Percentiles rank a stretch among this genome's conserved stretches.
Conservation (phyloP, 2,329 filamentous ascomycete genomes). For the Cryphonectria japonica region DNA sequence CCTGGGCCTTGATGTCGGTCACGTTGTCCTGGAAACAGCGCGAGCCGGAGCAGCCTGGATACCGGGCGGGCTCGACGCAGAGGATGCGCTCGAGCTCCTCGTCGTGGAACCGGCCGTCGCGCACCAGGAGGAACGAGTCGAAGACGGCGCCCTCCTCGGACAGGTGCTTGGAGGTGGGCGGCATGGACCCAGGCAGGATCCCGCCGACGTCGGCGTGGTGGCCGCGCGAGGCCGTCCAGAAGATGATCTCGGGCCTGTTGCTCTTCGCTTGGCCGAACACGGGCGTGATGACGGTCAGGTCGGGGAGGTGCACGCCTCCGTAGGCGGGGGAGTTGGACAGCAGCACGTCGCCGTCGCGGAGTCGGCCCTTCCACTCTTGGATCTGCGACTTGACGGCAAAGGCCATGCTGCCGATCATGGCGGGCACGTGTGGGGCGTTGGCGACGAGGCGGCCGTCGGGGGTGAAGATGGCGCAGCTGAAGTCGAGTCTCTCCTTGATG, state of each 20-base stretch:
- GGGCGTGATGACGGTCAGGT: conserved; percentile 46
- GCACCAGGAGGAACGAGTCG: conserved; percentile 43
- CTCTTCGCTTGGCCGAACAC: conserved; percentile 36
- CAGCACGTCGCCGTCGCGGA: conserved; percentile 44
- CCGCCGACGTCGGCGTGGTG: conserved; percentile 40
- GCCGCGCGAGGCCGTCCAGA: conserved; percentile 44
- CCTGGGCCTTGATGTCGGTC: conserved; percentile 48
- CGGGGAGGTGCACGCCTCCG: conserved; percentile 45
- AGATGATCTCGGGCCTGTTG: conserved; percentile 36
- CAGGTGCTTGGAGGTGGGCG: conserved; percentile 43
- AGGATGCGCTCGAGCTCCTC: conserved; percentile 32
- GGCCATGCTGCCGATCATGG: conserved; percentile 47
- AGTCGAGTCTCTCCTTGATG: conserved; percentile 48
- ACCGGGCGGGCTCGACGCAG: conserved; percentile 16
- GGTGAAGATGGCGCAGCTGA: conserved; percentile 47
- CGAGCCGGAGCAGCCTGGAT: conserved; percentile 41
- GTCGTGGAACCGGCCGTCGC: conserved; percentile 41
- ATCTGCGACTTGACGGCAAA: conserved; percentile 45
- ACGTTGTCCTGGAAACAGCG: conserved; percentile 47
- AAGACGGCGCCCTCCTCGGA: conserved; percentile 50
- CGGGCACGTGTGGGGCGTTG: conserved; percentile 45
- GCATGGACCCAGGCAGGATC: conserved; percentile 41
- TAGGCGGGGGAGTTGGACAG: conserved; percentile 42
- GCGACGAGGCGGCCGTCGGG: conserved; percentile 45
- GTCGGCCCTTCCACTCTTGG: conserved; percentile 37